Evolutionary conservation across 2,329 filamentous ascomycete genomes (phyloP).

Genomic region (Diaporthe nobilis): DNA sequence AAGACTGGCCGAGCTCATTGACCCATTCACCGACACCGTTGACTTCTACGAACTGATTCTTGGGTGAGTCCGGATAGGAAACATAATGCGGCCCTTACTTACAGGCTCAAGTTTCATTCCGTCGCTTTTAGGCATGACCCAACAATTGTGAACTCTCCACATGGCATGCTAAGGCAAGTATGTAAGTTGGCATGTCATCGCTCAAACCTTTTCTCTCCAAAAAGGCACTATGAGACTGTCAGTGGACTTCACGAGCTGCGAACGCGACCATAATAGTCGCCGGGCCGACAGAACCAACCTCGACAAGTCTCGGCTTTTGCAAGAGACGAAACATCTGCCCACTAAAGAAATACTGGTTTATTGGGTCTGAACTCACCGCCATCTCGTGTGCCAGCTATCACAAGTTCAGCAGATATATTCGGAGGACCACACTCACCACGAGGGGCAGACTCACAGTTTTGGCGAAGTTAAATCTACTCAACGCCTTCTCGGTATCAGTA

Average conservation of each 20-base stretch:
- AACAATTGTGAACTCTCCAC: neutral
- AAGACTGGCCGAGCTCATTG: neutral
- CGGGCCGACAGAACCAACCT: neutral
- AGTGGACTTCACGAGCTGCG: neutral
- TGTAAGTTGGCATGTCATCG: neutral
- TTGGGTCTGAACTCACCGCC: neutral
- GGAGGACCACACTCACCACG: too few relatives aligned
- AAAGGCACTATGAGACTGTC: neutral
- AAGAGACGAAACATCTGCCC: neutral
- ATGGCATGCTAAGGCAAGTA: neutral
- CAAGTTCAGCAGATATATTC: neutral
- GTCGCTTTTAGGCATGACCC: too few relatives aligned
- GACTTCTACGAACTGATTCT: neutral
- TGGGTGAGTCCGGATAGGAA: neutral
- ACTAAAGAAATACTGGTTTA: accelerated
- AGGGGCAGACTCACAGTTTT: slow-evolving; percentile 1
- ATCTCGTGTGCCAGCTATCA: slow-evolving; percentile 1
- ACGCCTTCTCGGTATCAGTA: neutral
- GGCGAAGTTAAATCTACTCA: neutral
- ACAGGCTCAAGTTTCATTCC: neutral
- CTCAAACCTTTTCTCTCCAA: accelerated
- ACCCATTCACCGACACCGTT: neutral
- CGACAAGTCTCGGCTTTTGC: neutral
- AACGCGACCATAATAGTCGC: too few relatives aligned
- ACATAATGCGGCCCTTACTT: neutral